Percentiles rank a stretch among this genome's conserved stretches.
phyloP scores from a whole-genome alignment of 495 filamentous ascomycete genomes.

The Aspergillus steynii region DNA sequence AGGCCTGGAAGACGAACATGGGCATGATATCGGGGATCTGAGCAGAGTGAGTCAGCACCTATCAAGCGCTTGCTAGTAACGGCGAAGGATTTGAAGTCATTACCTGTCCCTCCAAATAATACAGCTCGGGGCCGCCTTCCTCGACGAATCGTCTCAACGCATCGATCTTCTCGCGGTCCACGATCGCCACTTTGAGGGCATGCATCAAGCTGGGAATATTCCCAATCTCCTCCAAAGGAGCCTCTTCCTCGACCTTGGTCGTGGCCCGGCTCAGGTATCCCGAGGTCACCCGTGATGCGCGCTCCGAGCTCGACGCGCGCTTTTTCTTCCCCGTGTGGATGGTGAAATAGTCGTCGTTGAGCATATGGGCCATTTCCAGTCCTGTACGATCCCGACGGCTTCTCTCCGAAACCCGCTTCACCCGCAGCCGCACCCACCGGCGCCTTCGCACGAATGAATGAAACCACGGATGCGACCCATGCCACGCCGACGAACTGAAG shows the following conservation, averaged over 20 bases:
- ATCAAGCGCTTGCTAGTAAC: background rate
- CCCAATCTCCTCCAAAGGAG: constrained; percentile 55
- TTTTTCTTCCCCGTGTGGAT: constrained; percentile 57
- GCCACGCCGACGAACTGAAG: constrained; percentile 84
- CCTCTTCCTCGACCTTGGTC: constrained; percentile 36
- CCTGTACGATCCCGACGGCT: constrained; percentile 28
- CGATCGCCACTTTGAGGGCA: constrained; percentile 62
- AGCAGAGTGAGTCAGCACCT: background rate
- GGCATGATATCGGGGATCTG: constrained; percentile 82
- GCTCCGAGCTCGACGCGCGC: constrained; percentile 38
- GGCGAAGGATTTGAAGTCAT: constrained; percentile 9
- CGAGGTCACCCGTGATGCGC: constrained; percentile 31
- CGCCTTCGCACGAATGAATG: constrained; percentile 88
- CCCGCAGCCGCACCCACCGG: constrained; percentile 84
- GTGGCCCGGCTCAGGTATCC: constrained; percentile 32
- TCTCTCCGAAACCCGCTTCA: constrained; percentile 48
- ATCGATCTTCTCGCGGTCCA: constrained; percentile 90
- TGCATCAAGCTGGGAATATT: constrained; percentile 66
- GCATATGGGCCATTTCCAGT: constrained; percentile 55
- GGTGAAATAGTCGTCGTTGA: constrained; percentile 86
- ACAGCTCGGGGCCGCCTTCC: constrained; percentile 77
- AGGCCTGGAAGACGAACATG: constrained; percentile 85
- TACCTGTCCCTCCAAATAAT: constrained; percentile 69
- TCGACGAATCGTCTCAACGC: constrained; percentile 75
- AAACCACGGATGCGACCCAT: constrained; percentile 87